These are phyloP conservation scores for Mortierella sp. DNA, from an alignment of 371 early-diverging fungal genomes.

Conservation along the genomic window DNA sequence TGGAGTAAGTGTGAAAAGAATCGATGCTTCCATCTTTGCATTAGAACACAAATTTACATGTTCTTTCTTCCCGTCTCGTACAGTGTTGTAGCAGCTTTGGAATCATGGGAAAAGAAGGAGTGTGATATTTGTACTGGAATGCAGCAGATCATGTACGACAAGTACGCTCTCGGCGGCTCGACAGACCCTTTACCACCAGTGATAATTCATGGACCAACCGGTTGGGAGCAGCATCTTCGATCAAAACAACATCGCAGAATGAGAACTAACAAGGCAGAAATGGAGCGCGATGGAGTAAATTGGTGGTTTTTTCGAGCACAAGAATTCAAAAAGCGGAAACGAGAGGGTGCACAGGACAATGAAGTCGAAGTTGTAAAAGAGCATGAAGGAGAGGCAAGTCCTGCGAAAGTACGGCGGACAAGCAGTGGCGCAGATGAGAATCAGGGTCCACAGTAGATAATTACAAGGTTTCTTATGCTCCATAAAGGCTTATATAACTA, in stretches of 20 bases:
- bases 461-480: too few species aligned
- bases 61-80: not conserved
- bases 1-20: constrained; percentile 23
- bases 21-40: not conserved
- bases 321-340: constrained; percentile 52
- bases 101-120: constrained; percentile 72
- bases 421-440: not conserved
- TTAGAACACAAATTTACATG: not conserved
- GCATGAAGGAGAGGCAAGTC: not conserved
- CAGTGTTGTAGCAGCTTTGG: constrained; percentile 60
- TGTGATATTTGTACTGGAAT: constrained; percentile 71
- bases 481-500: too few species aligned
- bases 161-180: constrained; percentile 9
- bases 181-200: constrained; percentile 58
- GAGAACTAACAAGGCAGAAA: constrained; percentile 53
- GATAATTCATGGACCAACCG: constrained; percentile 75
- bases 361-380: constrained; percentile 12
- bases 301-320: constrained; percentile 56
- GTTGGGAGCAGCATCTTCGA: constrained; percentile 75
- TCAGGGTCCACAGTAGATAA: too few species aligned
- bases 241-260: constrained; percentile 73
- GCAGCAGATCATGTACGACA: constrained; percentile 50
- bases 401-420: constrained; percentile 17
- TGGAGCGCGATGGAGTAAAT: constrained; percentile 52
- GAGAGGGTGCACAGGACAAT: constrained; percentile 27